Evolutionary conservation across 1,139 yeast species (phyloP), one percentile per base, ranked within the genome.

Genomic region (Tardiomyces depauwii): DNA sequence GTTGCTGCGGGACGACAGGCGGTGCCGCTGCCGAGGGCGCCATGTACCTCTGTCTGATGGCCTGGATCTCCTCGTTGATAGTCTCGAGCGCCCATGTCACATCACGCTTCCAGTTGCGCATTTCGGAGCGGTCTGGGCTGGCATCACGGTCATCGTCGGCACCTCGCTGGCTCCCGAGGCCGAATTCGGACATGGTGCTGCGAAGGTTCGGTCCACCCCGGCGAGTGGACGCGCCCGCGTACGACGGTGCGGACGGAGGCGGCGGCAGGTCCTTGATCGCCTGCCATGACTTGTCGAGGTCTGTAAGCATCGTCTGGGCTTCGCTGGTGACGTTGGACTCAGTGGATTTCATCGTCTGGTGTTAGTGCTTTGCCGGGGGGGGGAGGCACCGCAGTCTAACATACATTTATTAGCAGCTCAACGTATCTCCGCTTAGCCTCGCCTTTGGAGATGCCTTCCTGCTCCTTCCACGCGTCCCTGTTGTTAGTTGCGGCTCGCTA

Each of bases 371-470:
- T 12, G 30, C 11, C 11, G 30, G 11, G 30, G 9, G 9, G 9
- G 30, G 11, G 30, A 27, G 9, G 30, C 30, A 27, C 30, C n/a
- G 16, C 36, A 14, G 36, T 14, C 36, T 30, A 14, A 4, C 36
- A 13, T 30, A 30, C 36, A 10, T 82, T 80, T 6, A 85, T 78
- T 44, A 85, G 71, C 54, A 71, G 77, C 28, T 80, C 71, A 39
- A 84, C 80, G 61, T 86, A 86, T 44, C 74, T 66, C 44, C 82
- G 70, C 60, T 86, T 84, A 2, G 95, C 94, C 55, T 83, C 88
- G 0, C 83, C 76, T 53, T 73, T 74, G n/a, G 77, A 61, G 27
- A 83, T 58, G 0, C 94, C 94, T 54, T 79, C 78, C 58, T 82
- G 87, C 21, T 74, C 65, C 55, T 81, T 78, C 95, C 95, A 86